phyloP scores from a whole-genome alignment of 352 stramenopile genomes.

The Pythium biforme region DNA sequence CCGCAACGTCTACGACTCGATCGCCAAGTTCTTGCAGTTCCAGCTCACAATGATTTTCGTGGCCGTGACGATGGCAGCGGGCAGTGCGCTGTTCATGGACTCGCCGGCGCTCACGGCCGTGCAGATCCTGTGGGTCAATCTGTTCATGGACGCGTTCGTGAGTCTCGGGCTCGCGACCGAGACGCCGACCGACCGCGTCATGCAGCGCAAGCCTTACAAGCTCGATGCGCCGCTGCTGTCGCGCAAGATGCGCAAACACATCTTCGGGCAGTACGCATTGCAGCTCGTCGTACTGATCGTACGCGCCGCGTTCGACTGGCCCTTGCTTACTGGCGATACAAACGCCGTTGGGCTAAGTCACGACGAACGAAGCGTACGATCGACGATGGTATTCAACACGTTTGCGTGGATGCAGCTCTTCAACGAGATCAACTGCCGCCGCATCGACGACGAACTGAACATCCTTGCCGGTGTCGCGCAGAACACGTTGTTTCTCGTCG shows the following conservation, averaged over 20 bases:
- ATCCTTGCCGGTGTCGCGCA: constrained; percentile 89
- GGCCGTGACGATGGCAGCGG: constrained; percentile 91
- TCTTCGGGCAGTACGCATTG: constrained; percentile 90
- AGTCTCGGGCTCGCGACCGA: constrained; percentile 95
- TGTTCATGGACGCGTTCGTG: constrained; percentile 98
- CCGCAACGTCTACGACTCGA: constrained; percentile 91
- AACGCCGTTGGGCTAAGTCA: constrained; percentile 56
- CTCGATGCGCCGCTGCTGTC: constrained; percentile 89
- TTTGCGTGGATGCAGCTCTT: constrained; percentile 98
- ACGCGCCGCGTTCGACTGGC: constrained; percentile 56
- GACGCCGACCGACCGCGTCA: constrained; percentile 86
- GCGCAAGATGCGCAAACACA: constrained; percentile 95
- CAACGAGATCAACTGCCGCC: constrained; percentile 81
- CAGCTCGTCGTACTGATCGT: constrained; percentile 86
- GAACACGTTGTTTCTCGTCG: constrained; percentile 92
- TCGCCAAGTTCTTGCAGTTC: constrained; percentile 98
- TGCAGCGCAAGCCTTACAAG: constrained; percentile 90
- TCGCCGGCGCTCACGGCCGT: constrained; percentile 93
- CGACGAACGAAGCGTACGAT: constrained; percentile 83
- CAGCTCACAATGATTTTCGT: constrained; percentile 98
- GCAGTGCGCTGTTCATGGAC: constrained; percentile 79
- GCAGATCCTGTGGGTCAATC: constrained; percentile 98
- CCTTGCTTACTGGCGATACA: constrained; percentile 70
- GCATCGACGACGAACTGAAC: constrained; percentile 90
- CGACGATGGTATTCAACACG: constrained; percentile 97